Percentiles rank a stretch among this genome's conserved stretches.
These are phyloP conservation scores for Rubia tinctorum DNA, from an alignment of 305 asterid species.

Conservation along the genomic window DNA sequence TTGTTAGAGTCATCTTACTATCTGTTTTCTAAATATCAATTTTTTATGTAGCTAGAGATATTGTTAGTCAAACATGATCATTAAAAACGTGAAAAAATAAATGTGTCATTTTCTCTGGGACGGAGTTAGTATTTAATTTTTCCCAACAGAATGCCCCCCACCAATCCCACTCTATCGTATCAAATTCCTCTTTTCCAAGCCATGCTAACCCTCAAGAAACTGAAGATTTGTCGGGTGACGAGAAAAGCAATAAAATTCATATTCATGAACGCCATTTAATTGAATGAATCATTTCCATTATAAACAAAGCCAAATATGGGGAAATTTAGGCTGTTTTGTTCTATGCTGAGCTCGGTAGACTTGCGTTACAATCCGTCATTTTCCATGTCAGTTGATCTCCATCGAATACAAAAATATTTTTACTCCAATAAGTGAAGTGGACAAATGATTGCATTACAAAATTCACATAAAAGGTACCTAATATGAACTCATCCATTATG, in stretches of 20 bases:
- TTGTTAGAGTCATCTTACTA: too few relatives aligned
- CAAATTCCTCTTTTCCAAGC: too few relatives aligned
- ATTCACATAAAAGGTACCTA: constrained; percentile 6
- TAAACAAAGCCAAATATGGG: too few relatives aligned
- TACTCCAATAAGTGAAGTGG: not conserved
- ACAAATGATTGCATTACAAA: not conserved
- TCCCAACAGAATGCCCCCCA: not conserved
- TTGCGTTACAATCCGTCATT: not conserved
- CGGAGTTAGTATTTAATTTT: too few relatives aligned
- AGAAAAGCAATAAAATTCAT: not conserved
- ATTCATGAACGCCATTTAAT: not conserved
- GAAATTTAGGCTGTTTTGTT: not conserved
- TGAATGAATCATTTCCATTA: not conserved
- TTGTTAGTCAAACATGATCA: too few relatives aligned
- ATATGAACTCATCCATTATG: not conserved
- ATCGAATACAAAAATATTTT: not conserved
- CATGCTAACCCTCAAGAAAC: too few relatives aligned
- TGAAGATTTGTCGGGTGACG: not conserved
- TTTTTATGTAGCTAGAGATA: too few relatives aligned
- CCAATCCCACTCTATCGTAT: too few relatives aligned
- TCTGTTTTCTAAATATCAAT: too few relatives aligned
- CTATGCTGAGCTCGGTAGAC: not conserved
- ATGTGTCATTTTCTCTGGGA: too few relatives aligned
- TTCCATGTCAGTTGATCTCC: not conserved
- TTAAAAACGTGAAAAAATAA: too few relatives aligned